These are phyloP conservation scores for Lotus japonicus DNA, from an alignment of 306 rosid genomes.

Conservation along the genomic window DNA sequence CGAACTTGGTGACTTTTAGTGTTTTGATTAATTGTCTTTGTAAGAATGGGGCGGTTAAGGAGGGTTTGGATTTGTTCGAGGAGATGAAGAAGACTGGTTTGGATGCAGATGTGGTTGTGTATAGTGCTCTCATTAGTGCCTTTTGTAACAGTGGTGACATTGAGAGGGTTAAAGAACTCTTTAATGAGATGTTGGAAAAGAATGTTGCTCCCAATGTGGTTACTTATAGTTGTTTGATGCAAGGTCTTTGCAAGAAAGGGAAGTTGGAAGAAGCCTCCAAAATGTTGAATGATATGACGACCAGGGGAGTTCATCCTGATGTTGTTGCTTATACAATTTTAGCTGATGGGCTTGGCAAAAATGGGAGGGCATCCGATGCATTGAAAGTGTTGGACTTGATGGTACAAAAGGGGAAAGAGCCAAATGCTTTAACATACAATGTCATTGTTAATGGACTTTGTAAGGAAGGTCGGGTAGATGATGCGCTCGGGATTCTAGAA, in stretches of 20 bases:
- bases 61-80: conserved; percentile 48
- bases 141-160: conserved; percentile 48
- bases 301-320: conserved; percentile 47
- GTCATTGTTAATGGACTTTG: conserved; percentile 68
- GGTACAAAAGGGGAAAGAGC: conserved; percentile 53
- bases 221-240: conserved; percentile 58
- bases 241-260: conserved; percentile 54
- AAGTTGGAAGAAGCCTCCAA: conserved; percentile 52
- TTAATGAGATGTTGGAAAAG: conserved; percentile 54
- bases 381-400: conserved; percentile 52
- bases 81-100: conserved; percentile 64
- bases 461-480: conserved; percentile 57
- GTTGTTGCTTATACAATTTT: conserved; percentile 53
- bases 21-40: conserved; percentile 54
- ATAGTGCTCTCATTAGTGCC: conserved; percentile 42
- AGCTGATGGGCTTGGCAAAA: conserved; percentile 71
- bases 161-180: conserved; percentile 45
- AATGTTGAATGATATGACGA: conserved; percentile 55
- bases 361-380: conserved; percentile 48
- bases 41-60: conserved; percentile 48
- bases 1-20: conserved; percentile 45
- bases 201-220: conserved; percentile 60
- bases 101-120: conserved; percentile 46
- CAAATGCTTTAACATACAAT: conserved; percentile 55
- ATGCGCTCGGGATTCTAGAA: conserved; percentile 45